Percentiles rank a stretch among this genome's conserved stretches.
phyloP scores from a whole-genome alignment of 345 rosid genomes.

The Boechera stricta region DNA sequence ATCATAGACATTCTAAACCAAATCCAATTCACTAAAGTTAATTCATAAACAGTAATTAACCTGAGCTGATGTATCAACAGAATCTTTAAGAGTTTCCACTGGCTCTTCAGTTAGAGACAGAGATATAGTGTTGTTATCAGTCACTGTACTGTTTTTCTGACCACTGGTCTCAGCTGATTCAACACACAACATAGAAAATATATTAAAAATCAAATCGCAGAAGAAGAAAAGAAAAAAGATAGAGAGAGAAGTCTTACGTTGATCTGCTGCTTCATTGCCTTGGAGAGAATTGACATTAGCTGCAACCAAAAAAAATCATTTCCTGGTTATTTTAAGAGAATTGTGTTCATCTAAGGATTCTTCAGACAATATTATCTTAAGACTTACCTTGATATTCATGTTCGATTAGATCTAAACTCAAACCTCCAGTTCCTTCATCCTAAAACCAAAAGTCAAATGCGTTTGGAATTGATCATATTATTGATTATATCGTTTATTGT shows the following conservation, averaged over 20 bases:
- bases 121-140: constrained; percentile 43
- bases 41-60: constrained; percentile 11
- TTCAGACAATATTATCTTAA: neutral
- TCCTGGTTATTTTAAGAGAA: neutral
- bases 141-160: constrained; percentile 40
- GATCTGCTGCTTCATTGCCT: constrained; percentile 32
- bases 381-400: constrained; percentile 35
- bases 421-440: constrained; percentile 42
- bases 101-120: constrained; percentile 41
- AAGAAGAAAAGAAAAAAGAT: constrained; percentile 2
- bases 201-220: neutral
- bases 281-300: constrained; percentile 44
- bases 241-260: constrained; percentile 27
- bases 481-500: neutral
- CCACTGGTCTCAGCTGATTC: constrained; percentile 38
- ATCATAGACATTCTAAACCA: neutral
- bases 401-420: constrained; percentile 34
- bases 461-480: constrained; percentile 1
- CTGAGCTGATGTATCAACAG: constrained; percentile 36
- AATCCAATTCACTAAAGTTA: neutral
- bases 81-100: constrained; percentile 17
- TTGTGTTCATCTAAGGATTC: neutral
- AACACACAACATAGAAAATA: constrained; percentile 23
- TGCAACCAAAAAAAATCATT: constrained; percentile 9
- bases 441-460: constrained; percentile 24